Evolutionary conservation across 257 asterid genomes (phyloP).

Genomic region (Handroanthus guayacan): DNA sequence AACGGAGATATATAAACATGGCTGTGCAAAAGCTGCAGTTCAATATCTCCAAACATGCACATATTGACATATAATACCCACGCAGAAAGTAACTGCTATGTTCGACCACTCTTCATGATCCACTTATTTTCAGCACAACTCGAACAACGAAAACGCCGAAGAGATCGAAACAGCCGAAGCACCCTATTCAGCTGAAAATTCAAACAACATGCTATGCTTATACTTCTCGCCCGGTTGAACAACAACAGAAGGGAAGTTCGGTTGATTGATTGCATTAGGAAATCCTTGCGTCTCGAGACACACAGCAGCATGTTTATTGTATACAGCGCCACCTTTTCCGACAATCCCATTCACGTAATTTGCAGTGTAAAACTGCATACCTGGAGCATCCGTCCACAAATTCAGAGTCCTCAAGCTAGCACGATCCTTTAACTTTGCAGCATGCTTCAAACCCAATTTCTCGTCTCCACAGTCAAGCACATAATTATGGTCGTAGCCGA

Average conservation of each 20-base stretch:
- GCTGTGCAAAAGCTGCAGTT: slow-evolving; percentile 9
- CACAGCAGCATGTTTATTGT: slow-evolving; percentile 75
- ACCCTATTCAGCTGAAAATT: slow-evolving; percentile 69
- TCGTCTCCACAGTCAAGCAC: slow-evolving; percentile 80
- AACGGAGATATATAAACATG: background rate
- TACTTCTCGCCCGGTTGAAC: slow-evolving; percentile 87
- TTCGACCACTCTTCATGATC: background rate
- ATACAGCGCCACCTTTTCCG: slow-evolving; percentile 84
- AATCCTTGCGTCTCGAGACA: slow-evolving; percentile 97
- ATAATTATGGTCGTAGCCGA: slow-evolving; percentile 94
- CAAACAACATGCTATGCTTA: slow-evolving; percentile 83
- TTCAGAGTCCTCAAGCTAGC: slow-evolving; percentile 78
- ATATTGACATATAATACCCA: background rate
- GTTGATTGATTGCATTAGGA: slow-evolving; percentile 85
- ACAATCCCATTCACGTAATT: slow-evolving; percentile 75
- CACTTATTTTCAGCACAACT: slow-evolving; percentile 14
- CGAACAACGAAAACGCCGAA: background rate
- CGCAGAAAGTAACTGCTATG: background rate
- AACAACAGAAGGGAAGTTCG: slow-evolving; percentile 77
- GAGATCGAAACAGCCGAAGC: background rate
- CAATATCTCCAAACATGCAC: background rate
- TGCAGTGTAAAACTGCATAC: slow-evolving; percentile 96
- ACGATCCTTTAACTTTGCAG: slow-evolving; percentile 83
- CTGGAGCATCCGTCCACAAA: slow-evolving; percentile 93
- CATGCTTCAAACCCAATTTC: slow-evolving; percentile 75